Evolutionary conservation across 2,329 filamentous ascomycete genomes (phyloP).

Genomic region (Escovopsis sp.): DNA sequence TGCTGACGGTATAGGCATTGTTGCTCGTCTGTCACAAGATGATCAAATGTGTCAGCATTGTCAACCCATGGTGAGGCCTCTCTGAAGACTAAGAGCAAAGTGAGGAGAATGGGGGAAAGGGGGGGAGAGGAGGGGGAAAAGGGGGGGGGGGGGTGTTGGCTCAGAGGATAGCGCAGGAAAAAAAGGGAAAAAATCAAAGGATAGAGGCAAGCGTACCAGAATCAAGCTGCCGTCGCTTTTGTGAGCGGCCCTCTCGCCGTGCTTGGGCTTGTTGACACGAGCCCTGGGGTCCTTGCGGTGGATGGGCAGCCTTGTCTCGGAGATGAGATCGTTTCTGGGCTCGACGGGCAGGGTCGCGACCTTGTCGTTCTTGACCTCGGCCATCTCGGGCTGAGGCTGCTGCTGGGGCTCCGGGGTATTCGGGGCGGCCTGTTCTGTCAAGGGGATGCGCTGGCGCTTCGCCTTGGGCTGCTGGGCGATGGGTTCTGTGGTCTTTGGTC

Average conservation of each 20-base stretch:
- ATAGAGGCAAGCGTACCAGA: conserved; percentile 34
- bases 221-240: conserved; percentile 56
- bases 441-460: conserved; percentile 45
- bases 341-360: conserved; percentile 24
- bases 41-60: no score
- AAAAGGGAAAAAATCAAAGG: no score
- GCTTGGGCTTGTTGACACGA: conserved; percentile 47
- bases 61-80: no score
- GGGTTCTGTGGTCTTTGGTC: conserved; percentile 41
- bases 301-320: conserved; percentile 23
- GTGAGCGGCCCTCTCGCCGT: conserved; percentile 41
- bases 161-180: no score
- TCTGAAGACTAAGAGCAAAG: neutral
- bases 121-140: no score
- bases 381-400: conserved; percentile 32
- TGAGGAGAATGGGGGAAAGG: conserved; percentile 7
- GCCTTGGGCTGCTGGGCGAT: conserved; percentile 44
- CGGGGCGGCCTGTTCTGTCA: conserved; percentile 42
- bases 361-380: conserved; percentile 41
- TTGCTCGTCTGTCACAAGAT: conserved; percentile 52
- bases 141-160: no score
- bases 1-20: conserved; percentile 71
- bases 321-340: conserved; percentile 28
- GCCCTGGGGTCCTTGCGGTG: conserved; percentile 41
- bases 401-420: conserved; percentile 26